A percentile compares a stretch with the other conserved stretches of the same genome.
Evolutionary conservation across 2,329 filamentous ascomycete species (phyloP).

Genomic region (Aspergillus ruber): DNA sequence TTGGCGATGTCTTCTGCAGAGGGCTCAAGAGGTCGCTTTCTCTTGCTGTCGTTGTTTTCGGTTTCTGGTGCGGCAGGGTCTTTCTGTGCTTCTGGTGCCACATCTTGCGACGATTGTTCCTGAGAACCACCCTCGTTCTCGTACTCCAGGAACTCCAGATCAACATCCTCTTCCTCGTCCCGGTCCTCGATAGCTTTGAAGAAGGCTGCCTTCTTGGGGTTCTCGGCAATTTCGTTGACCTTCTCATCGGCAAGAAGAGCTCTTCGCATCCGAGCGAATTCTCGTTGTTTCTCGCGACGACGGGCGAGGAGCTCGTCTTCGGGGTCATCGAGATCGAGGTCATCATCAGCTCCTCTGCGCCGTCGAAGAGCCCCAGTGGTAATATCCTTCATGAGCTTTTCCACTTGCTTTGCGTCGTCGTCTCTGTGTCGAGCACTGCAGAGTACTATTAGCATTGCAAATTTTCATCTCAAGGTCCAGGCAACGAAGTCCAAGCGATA

Average conservation of each 20-base stretch:
- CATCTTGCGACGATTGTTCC: conserved; percentile 22
- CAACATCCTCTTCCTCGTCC: conserved; percentile 63
- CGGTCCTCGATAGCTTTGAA: conserved; percentile 81
- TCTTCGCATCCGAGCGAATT: conserved; percentile 88
- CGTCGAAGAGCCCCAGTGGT: conserved; percentile 80
- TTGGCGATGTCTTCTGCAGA: conserved; percentile 39
- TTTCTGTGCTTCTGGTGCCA: conserved; percentile 12
- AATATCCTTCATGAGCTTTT: conserved; percentile 88
- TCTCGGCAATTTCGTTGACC: conserved; percentile 81
- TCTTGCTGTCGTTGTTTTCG: conserved; percentile 20
- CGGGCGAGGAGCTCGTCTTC: conserved; percentile 73
- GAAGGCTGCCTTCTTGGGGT: conserved; percentile 85
- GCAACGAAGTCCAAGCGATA: conserved; percentile 17
- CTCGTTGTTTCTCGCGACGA: conserved; percentile 72
- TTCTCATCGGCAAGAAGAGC: conserved; percentile 83
- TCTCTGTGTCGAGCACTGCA: conserved; percentile 68
- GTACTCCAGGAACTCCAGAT: conserved; percentile 64
- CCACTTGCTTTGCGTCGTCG: conserved; percentile 77
- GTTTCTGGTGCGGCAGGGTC: conserved; percentile 13
- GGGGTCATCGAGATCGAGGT: conserved; percentile 81
- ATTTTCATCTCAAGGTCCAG: conserved; percentile 1
- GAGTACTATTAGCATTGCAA: conserved; percentile 15
- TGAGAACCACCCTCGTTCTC: conserved; percentile 37
- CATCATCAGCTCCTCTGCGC: conserved; percentile 65
- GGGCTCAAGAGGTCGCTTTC: conserved; percentile 37